Evolutionary conservation across 2,329 filamentous ascomycete species (phyloP), one percentile per base, ranked within the genome.

Genomic region (Coccinonectria pachysandricola): DNA sequence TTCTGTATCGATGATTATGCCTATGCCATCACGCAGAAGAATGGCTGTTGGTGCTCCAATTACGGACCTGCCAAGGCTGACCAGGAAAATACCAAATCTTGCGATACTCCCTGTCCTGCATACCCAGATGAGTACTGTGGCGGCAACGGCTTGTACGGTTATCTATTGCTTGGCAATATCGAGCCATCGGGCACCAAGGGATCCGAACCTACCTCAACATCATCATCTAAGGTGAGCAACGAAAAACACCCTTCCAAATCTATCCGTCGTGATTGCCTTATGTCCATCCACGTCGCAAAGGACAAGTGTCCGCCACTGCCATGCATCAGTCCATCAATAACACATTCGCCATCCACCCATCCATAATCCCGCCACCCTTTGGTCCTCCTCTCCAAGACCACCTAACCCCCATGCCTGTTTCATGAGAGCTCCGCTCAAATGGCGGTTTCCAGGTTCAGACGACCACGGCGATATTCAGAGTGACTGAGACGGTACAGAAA

Each of bases 41-140:
- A 71, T 16, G 53, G 64, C 26, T 88, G 82, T 49, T 88, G 79
- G 79, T 88, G 82, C 50, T 77, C 78, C 19, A 68, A 85, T 48
- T 75, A 75, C 43, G 63, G 64, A 3, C 82, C 82, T 7, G 59
- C 59, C 25, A 37, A 56, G 16, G 47, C 45, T 12, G 50, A 48
- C 16, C 49, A 60, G 28, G 56, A 63, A 26, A 45, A 56, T 12
- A 50, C 54, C 2, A 39, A 36, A 17, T 42, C 65, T 12, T 88
- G 82, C 54, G 53, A 64, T 37, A 50, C 50, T 1, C 26, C 53
- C 10, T 88, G 82, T 41, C 79, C 79, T 7, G 82, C 79, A n/a
- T 88, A 68, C 46, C 71, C 71, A 0, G 17, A 27, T 2, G 79
- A 87, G 36, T 53, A 60, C 8, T 88, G 82, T 44, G 82, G 82